A percentile compares a stretch with the other conserved stretches of the same genome.
Conservation (phyloP, 495 filamentous ascomycete genomes). For the Hyaloscypha bicolor region DNA sequence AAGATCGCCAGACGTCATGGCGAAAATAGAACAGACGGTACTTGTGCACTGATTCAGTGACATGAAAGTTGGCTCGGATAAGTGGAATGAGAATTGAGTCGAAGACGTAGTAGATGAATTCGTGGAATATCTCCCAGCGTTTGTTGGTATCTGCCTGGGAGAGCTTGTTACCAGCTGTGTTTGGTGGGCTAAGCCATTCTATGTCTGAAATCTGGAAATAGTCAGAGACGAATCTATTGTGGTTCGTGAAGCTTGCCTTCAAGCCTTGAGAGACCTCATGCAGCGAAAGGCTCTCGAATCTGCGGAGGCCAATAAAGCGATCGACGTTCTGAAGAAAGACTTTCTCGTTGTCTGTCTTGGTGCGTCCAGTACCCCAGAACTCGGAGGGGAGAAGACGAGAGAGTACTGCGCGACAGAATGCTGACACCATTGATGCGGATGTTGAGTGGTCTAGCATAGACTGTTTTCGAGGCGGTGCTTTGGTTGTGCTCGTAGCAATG, state of each 20-base stretch:
- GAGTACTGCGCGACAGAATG: constrained; percentile 82
- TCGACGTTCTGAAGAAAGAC: constrained; percentile 69
- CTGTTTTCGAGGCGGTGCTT: constrained; percentile 28
- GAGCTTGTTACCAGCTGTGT: constrained; percentile 45
- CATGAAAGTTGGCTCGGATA: constrained; percentile 85
- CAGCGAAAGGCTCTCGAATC: constrained; percentile 79
- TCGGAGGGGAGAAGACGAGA: constrained; percentile 71
- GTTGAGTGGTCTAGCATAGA: constrained; percentile 71
- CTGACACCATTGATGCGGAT: constrained; percentile 70
- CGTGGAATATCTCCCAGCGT: constrained; percentile 75
- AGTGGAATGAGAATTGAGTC: constrained; percentile 90
- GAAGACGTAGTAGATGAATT: constrained; percentile 90
- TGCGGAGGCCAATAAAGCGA: constrained; percentile 72
- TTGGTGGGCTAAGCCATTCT: constrained; percentile 69
- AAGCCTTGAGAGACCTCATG: constrained; percentile 77
- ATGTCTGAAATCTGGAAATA: constrained; percentile 60
- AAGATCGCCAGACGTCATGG: constrained; percentile 83
- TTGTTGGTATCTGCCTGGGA: constrained; percentile 75
- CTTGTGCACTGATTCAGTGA: constrained; percentile 83
- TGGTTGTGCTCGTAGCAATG: constrained; percentile 7
- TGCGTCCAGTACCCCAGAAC: constrained; percentile 68
- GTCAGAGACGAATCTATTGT: constrained; percentile 6
- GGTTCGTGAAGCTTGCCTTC: constrained; percentile 54
- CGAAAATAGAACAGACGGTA: constrained; percentile 92
- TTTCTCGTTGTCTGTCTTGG: constrained; percentile 57